A percentile compares a stretch with the other conserved stretches of the same genome.
Conservation (phyloP, 495 filamentous ascomycete genomes). For the Penicillium malachiteum region DNA sequence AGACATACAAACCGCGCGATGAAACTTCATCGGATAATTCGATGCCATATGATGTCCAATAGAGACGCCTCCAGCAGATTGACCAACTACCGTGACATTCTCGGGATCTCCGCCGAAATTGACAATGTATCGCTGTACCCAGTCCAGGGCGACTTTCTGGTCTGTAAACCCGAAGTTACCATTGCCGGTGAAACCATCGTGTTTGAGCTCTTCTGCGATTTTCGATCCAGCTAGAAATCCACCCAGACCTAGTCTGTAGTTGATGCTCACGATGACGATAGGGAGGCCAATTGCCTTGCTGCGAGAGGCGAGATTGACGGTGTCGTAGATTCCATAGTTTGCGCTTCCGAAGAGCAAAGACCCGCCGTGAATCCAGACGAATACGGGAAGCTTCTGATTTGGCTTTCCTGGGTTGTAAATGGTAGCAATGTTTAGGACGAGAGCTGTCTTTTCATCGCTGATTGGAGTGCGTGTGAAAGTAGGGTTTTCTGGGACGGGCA, state of each 20-base stretch:
- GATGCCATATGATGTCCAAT: conserved; percentile 14
- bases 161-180: conserved; percentile 17
- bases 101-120: conserved; percentile 9
- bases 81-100: conserved; percentile 11
- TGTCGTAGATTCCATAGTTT: conserved; percentile 15
- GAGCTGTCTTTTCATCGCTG: conserved; percentile 10
- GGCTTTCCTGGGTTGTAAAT: neutral
- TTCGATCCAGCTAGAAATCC: conserved; percentile 10
- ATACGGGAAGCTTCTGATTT: conserved; percentile 8
- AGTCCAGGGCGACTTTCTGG: conserved; percentile 8
- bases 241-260: conserved; percentile 14
- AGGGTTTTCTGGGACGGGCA: conserved; percentile 12
- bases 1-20: conserved; percentile 16
- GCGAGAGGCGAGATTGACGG: conserved; percentile 11
- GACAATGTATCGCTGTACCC: conserved; percentile 12
- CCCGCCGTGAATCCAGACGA: conserved; percentile 13
- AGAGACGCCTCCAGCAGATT: conserved; percentile 10
- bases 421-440: conserved; percentile 8
- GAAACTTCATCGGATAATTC: conserved; percentile 11
- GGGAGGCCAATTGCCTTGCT: conserved; percentile 4
- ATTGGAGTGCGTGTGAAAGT: neutral
- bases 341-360: conserved; percentile 11
- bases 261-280: conserved; percentile 9
- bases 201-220: conserved; percentile 8
- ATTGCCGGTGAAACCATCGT: conserved; percentile 11